Evolutionary conservation across 202 grass and related monocot species (phyloP).

Genomic region (Musa balbisiana): DNA sequence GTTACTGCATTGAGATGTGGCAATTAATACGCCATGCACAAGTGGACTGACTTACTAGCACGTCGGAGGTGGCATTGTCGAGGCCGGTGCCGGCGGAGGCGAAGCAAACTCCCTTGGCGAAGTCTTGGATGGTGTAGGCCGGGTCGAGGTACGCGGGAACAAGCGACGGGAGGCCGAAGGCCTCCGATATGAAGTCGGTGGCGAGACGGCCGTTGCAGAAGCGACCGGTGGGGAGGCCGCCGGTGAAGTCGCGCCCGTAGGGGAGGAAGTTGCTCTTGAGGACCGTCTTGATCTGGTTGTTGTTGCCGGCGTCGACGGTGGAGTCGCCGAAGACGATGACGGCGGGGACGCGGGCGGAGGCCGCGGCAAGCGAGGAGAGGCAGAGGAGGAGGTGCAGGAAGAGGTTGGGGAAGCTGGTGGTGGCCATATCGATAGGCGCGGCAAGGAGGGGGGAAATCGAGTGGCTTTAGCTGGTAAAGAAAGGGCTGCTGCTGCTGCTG

Average conservation of each 20-base stretch:
- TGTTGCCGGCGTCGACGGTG: constrained; percentile 21
- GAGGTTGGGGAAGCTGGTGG: background rate
- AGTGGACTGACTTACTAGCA: background rate
- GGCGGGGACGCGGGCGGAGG: constrained; percentile 4
- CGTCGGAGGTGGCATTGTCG: constrained; percentile 23
- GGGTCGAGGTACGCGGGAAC: constrained; percentile 22
- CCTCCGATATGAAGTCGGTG: constrained; percentile 22
- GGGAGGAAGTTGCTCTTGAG: constrained; percentile 20
- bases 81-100: constrained; percentile 25
- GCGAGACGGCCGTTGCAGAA: constrained; percentile 24
- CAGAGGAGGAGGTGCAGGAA: background rate
- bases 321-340: constrained; percentile 25
- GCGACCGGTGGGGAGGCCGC: constrained; percentile 13
- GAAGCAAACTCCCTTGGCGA: constrained; percentile 21
- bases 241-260: constrained; percentile 15
- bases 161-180: constrained; percentile 5
- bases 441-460: background rate
- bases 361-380: background rate
- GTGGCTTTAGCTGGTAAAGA: background rate
- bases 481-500: too few relatives aligned
- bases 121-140: constrained; percentile 10
- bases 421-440: background rate
- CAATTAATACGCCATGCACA: too few relatives aligned
- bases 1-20: too few relatives aligned
- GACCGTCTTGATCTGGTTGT: constrained; percentile 8